Evolutionary conservation across 2,329 filamentous ascomycete genomes (phyloP).

Genomic region (Nannizziopsis arthrosporioides): DNA sequence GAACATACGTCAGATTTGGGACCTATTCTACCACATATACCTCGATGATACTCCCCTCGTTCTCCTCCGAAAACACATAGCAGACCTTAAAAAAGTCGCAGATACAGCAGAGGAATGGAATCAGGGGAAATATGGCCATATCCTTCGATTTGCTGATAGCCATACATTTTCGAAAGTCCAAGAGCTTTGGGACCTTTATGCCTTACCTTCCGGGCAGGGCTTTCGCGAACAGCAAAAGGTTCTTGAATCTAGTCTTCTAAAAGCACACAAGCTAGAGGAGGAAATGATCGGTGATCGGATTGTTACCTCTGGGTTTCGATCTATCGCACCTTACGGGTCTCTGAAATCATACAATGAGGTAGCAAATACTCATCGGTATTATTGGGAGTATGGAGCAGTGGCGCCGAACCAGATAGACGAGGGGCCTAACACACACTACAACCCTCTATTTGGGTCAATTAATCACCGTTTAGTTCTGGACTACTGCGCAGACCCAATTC

Average conservation of each 20-base stretch:
- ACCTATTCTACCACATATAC: constrained; percentile 45
- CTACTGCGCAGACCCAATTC: constrained; percentile 41
- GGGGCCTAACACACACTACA: constrained; percentile 17
- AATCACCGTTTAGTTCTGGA: constrained; percentile 32
- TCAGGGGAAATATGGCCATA: constrained; percentile 33
- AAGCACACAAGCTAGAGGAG: constrained; percentile 15
- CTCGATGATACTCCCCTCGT: constrained; percentile 31
- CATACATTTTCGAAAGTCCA: constrained; percentile 31
- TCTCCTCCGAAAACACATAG: constrained; percentile 34
- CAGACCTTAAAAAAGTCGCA: constrained; percentile 34
- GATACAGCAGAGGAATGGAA: constrained; percentile 37
- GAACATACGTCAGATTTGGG: constrained; percentile 35
- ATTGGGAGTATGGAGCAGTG: constrained; percentile 23
- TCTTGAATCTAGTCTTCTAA: background rate
- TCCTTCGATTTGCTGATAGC: constrained; percentile 41
- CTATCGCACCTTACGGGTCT: constrained; percentile 19
- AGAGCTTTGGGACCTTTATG: constrained; percentile 33
- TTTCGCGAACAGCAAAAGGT: constrained; percentile 5
- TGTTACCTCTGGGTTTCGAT: constrained; percentile 13
- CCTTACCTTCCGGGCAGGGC: background rate
- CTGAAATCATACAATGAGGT: constrained; percentile 10
- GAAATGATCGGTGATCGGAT: constrained; percentile 11
- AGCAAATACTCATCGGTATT: constrained; percentile 16
- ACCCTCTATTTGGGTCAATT: constrained; percentile 38
- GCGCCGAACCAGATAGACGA: constrained; percentile 11